phyloP scores from a whole-genome alignment of 2,329 filamentous ascomycete species.

The Helotiales sp. region DNA sequence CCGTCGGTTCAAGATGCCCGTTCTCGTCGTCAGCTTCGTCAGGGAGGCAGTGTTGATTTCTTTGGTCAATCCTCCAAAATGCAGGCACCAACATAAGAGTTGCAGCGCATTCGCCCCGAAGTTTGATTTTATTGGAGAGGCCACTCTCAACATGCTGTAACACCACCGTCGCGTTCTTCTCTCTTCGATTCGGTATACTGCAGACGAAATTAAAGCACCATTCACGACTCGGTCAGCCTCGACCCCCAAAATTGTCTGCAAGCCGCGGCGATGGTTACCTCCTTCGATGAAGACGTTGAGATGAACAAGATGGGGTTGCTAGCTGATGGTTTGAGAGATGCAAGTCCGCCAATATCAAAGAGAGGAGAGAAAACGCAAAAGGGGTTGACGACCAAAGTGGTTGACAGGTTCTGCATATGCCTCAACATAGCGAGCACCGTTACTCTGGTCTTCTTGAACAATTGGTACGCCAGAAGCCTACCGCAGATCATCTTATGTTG shows the following conservation, averaged over 20 bases:
- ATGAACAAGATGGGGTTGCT: slow-evolving; percentile 22
- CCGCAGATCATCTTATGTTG: not conserved
- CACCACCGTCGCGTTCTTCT: not conserved
- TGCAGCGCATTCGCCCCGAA: not conserved
- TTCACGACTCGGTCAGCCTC: not conserved
- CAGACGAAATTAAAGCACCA: not conserved
- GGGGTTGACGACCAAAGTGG: slow-evolving; percentile 14
- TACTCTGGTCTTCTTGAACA: slow-evolving; percentile 45
- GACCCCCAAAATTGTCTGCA: not conserved
- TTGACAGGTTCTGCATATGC: slow-evolving; percentile 37
- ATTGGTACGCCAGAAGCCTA: slow-evolving; percentile 35
- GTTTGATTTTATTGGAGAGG: no score
- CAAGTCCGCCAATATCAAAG: not conserved
- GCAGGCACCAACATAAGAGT: not conserved
- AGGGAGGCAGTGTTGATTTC: not conserved
- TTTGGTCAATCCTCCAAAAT: not conserved
- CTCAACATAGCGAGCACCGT: slow-evolving; percentile 45
- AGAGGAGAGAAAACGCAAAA: slow-evolving; percentile 3
- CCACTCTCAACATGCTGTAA: not conserved
- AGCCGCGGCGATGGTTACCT: slow-evolving; percentile 12
- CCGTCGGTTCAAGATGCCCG: not conserved
- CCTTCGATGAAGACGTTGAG: slow-evolving; percentile 28
- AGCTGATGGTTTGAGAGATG: slow-evolving; percentile 4
- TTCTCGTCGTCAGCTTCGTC: not conserved
- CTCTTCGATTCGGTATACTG: not conserved